Conservation (phyloP, 2,329 filamentous ascomycete species). For the Trichophyton schoenleinii region DNA sequence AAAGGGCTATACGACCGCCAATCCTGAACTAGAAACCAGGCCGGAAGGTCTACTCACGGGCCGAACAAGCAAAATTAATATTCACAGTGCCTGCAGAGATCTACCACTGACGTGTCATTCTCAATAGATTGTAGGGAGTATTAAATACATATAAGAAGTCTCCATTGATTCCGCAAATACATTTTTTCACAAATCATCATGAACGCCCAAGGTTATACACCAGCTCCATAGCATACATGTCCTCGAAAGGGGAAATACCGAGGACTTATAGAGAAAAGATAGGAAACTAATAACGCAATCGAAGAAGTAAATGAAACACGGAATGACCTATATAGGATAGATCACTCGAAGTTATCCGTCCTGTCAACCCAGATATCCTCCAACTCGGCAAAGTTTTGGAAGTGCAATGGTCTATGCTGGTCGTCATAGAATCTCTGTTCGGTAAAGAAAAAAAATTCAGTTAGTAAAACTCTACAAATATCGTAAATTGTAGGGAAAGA, state of each 20-base stretch:
- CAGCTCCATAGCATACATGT: conserved; percentile 1
- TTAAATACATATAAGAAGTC: not conserved
- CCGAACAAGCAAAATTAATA: not conserved
- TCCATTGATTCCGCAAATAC: not conserved
- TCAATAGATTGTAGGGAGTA: not conserved
- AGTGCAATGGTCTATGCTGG: conserved; percentile 83
- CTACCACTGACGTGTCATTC: not conserved
- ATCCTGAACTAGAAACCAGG: not conserved
- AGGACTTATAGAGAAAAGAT: conserved; percentile 13
- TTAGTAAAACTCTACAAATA: conserved; percentile 5
- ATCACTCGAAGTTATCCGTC: conserved; percentile 80
- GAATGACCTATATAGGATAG: not conserved
- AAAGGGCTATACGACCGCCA: not conserved
- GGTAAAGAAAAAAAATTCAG: not conserved
- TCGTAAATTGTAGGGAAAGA: not conserved
- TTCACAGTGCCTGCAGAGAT: not conserved
- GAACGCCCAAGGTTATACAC: not conserved
- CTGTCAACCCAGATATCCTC: conserved; percentile 95
- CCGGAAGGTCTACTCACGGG: not conserved
- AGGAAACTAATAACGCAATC: conserved; percentile 6
- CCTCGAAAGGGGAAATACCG: not conserved
- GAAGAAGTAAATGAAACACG: not conserved
- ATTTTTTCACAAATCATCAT: not conserved
- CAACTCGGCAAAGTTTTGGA: conserved; percentile 92
- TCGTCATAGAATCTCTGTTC: conserved; percentile 69